Base-by-base conservation (phyloP, 257 asterid species). In the Solanum rostratum region DNA sequence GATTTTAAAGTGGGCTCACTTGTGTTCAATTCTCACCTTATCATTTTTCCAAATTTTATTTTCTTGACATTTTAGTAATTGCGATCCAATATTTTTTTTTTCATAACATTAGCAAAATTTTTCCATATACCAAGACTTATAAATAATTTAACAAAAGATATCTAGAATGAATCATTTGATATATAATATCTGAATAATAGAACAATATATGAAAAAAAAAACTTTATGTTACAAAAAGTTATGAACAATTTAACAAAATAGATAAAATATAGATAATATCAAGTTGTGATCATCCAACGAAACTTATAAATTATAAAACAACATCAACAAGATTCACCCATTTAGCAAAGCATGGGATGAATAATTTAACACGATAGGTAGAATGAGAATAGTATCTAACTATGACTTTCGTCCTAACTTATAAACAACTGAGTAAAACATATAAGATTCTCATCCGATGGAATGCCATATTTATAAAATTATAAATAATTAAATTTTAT, bases 341-440 rank as follows among this genome's bases (percentile, higher is more conserved):
- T 59, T 22, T 1, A 7, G 0, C 1, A n/a, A 57, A 57, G n/a
- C 15, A n/a, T n/a, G n/a, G 20, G 3, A 1, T n/a, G 1, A 59
- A 59, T 1, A 59, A 59, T 59, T 59, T 59, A 9, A 59, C 66
- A 59, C n/a, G 2, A 59, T 59, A 59, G 30, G 10, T n/a, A n/a
- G 9, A 59, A 59, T 22, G 30, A 59, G n/a, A 30, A n/a, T 59
- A 59, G 10, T 59, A 3, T 22, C 7, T 7, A 59, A 5, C 10
- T 10, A 4, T 59, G 5, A 1, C 15, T 4, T n/a, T 10, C 15
- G 24, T 55, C 24, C 20, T 1, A n/a, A 60, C 33, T 22, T 60
- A n/a, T 60, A 18, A 60, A 59, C 24, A 59, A 59, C n/a, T 10
- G 66, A 10, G 4, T 3, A 22, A 60, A 33, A 60, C 7, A 60